These are phyloP conservation scores for Elaphomyces granulatus DNA, from an alignment of 495 filamentous ascomycete genomes.

Conservation along the genomic window DNA sequence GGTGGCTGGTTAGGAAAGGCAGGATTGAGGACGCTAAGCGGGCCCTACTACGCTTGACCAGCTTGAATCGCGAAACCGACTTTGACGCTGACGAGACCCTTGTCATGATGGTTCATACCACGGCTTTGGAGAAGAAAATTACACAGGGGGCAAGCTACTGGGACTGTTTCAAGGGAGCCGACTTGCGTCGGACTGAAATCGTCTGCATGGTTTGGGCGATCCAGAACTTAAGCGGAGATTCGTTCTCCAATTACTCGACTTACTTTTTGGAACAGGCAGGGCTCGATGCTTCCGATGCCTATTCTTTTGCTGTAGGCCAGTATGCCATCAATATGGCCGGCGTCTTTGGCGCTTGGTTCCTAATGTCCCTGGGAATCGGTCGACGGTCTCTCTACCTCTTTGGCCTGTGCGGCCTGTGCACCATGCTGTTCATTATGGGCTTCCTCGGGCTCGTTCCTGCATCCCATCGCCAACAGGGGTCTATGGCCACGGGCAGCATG, in stretches of 20 bases:
- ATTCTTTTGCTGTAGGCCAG: conserved; percentile 57
- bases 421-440: conserved; percentile 57
- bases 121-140: conserved; percentile 55
- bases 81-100: conserved; percentile 65
- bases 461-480: conserved; percentile 34
- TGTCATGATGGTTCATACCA: conserved; percentile 76
- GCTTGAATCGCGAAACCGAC: conserved; percentile 35
- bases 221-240: conserved; percentile 65
- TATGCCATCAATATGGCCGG: conserved; percentile 64
- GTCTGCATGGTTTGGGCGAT: conserved; percentile 73
- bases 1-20: conserved; percentile 69
- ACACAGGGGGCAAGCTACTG: conserved; percentile 52
- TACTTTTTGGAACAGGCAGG: conserved; percentile 69
- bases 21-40: conserved; percentile 52
- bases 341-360: conserved; percentile 57
- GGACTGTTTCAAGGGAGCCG: conserved; percentile 63
- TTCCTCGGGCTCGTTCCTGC: conserved; percentile 53
- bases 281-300: conserved; percentile 40
- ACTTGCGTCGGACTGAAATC: conserved; percentile 64
- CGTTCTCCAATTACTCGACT: conserved; percentile 68
- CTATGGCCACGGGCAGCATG: conserved; percentile 54
- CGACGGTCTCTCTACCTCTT: conserved; percentile 57
- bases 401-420: conserved; percentile 49
- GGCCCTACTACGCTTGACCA: conserved; percentile 52
- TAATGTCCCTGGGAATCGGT: conserved; percentile 55